A percentile compares a stretch with the other conserved stretches of the same genome.
Conservation (phyloP, 1,284 basidiomycete species). For the Naganishia liquefaciens region DNA sequence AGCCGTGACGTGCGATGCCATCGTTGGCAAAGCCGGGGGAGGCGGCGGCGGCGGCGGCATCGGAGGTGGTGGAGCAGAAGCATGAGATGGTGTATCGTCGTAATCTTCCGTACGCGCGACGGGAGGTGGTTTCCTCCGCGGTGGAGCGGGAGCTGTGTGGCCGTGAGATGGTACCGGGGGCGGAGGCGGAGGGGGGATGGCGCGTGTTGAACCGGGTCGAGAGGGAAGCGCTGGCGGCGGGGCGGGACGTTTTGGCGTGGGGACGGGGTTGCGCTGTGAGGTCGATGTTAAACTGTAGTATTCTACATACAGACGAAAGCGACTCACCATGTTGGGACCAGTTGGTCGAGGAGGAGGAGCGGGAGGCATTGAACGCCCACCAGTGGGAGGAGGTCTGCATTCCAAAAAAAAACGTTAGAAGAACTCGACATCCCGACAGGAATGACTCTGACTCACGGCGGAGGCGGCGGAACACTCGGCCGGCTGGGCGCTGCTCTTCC, state of each 20-base stretch:
- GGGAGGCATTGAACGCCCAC: constrained; percentile 39
- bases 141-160: background rate
- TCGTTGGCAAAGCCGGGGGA: background rate
- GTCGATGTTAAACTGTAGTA: constrained; percentile 44
- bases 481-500: constrained; percentile 1
- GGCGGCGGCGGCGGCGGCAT: constrained; percentile 36
- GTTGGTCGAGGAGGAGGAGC: constrained; percentile 54
- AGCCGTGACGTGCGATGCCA: constrained; percentile 2
- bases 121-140: constrained; percentile 22
- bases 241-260: constrained; percentile 41
- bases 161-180: constrained; percentile 23
- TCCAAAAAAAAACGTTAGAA: background rate
- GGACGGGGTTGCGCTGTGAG: constrained; percentile 52
- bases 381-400: constrained; percentile 2
- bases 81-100: background rate
- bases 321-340: constrained; percentile 39
- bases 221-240: constrained; percentile 49
- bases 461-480: constrained; percentile 2
- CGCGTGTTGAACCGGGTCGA: constrained; percentile 37
- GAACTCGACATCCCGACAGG: background rate
- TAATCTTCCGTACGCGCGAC: constrained; percentile 13
- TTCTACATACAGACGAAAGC: constrained; percentile 40
- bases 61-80: constrained; percentile 27
- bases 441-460: constrained; percentile 19
- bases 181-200: constrained; percentile 36